A percentile compares a stretch with the other conserved stretches of the same genome.
Conservation (phyloP, 352 stramenopile genomes). For the Pythium insidiosum region DNA sequence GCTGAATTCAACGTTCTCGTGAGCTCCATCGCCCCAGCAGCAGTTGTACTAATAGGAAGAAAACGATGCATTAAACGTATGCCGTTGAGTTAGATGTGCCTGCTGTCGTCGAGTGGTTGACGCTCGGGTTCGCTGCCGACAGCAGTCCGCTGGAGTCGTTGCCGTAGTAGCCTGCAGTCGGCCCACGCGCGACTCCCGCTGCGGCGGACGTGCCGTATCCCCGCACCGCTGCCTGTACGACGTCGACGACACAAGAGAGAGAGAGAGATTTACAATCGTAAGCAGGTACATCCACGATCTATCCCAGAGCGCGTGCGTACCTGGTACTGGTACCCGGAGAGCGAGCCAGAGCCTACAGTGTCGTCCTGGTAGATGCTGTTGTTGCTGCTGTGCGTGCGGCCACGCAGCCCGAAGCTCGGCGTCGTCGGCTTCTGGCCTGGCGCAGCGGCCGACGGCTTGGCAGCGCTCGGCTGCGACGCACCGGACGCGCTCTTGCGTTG, state of each 20-base stretch:
- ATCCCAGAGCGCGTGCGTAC: constrained; percentile 16
- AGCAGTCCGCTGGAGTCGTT: too few relatives aligned
- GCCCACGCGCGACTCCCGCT: too few relatives aligned
- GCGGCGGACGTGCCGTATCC: too few relatives aligned
- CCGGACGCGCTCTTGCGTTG: constrained; percentile 19
- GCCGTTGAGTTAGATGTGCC: too few relatives aligned
- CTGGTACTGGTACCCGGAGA: constrained; percentile 65
- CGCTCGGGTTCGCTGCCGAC: too few relatives aligned
- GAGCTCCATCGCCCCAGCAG: background rate
- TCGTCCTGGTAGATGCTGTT: constrained; percentile 43
- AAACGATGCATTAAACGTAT: background rate
- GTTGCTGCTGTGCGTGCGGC: constrained; percentile 19
- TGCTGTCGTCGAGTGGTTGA: too few relatives aligned
- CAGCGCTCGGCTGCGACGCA: constrained; percentile 11
- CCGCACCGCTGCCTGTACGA: too few relatives aligned
- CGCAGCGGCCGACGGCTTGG: constrained; percentile 20
- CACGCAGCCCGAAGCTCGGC: constrained; percentile 16
- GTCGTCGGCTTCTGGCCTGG: constrained; percentile 7
- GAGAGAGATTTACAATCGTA: background rate
- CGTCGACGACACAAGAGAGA: constrained; percentile 1
- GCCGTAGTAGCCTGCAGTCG: too few relatives aligned
- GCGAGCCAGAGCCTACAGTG: constrained; percentile 27
- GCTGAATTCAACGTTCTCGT: constrained; percentile 12
- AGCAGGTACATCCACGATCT: background rate
- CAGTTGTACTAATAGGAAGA: constrained; percentile 1